Evolutionary conservation across 495 filamentous ascomycete species (phyloP), one percentile per base, ranked within the genome.

Genomic region (Trichocladium uniseriatum): DNA sequence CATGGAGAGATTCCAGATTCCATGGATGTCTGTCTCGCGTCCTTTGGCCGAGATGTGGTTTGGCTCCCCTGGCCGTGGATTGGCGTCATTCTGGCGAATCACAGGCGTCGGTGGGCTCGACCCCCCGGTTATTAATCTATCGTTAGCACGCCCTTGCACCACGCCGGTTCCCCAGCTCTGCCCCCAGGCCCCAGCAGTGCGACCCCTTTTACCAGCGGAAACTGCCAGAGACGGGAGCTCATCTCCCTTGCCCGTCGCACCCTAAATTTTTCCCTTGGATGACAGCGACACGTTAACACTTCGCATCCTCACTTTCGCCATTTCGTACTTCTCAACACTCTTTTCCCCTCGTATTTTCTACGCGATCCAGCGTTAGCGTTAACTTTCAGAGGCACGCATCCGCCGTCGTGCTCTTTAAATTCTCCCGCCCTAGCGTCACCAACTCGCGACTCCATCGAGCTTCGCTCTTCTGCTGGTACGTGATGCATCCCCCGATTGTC

Each of bases 251-350:
- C 56, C 51, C 45, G 58, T 57, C 58, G 60, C 58, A 62, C 61
- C 48, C 55, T 51, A 64, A 62, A 57, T 54, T 66, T 66, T 66
- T 60, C 58, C 59, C 41, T 61, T 54, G 53, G 43, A 51, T 51
- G 52, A 49, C 55, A 53, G 59, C 58, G 55, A 62, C 59, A 52
- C 54, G 51, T 57, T 47, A 50, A 52, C 59, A 49, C 45, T 38
- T 55, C 48, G 31, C 48, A 49, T 52, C 48, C 45, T 54, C 52
- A 38, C 55, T 61, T 56, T 11, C 13, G 11, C 27, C 58, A 57
- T 63, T 61, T 61, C 52, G 51, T 63, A 56, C 56, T 49, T 58
- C 54, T 64, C 52, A 53, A 55, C 61, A 55, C 59, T 62, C 59
- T 53, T 62, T 61, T 58, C 40, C 20, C 35, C 24, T 20, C 54